phyloP scores from a whole-genome alignment of 306 rosid species.

The Inga laurina region DNA sequence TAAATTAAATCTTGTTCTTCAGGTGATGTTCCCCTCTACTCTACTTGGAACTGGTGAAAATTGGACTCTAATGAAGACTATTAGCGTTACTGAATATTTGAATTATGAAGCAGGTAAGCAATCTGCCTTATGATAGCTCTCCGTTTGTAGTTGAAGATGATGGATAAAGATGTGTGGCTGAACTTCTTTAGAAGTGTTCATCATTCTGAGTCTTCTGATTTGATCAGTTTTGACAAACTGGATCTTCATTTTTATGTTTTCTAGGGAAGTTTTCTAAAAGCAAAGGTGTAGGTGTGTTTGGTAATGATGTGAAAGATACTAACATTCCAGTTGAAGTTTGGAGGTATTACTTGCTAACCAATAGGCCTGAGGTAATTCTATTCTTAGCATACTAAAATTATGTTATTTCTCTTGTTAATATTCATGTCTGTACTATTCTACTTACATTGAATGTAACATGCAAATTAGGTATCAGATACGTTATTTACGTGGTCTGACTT shows the following conservation, averaged over 20 bases:
- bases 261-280: conserved; percentile 97
- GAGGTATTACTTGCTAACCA: conserved; percentile 95
- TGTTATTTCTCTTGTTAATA: conserved; percentile 21
- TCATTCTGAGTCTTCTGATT: conserved; percentile 14
- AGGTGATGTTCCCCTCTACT: conserved; percentile 99
- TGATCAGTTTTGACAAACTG: conserved; percentile 14
- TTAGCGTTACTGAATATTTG: conserved; percentile 95
- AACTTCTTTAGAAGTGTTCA: background rate
- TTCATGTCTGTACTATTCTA: background rate
- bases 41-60: conserved; percentile 86
- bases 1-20: conserved; percentile 29
- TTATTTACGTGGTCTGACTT: conserved; percentile 89
- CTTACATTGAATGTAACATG: conserved; percentile 20
- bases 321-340: conserved; percentile 92
- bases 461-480: conserved; percentile 81
- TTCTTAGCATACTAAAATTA: background rate
- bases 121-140: conserved; percentile 1
- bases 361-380: conserved; percentile 89
- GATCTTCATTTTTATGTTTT: conserved; percentile 1
- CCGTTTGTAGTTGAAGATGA: background rate
- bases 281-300: conserved; percentile 92
- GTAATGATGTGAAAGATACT: conserved; percentile 96
- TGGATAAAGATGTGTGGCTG: conserved; percentile 10
- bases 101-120: conserved; percentile 88
- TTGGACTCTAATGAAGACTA: conserved; percentile 97